Evolutionary conservation across 2,329 filamentous ascomycete genomes (phyloP), one percentile per base, ranked within the genome.

Genomic region (Drechslera avenae): DNA sequence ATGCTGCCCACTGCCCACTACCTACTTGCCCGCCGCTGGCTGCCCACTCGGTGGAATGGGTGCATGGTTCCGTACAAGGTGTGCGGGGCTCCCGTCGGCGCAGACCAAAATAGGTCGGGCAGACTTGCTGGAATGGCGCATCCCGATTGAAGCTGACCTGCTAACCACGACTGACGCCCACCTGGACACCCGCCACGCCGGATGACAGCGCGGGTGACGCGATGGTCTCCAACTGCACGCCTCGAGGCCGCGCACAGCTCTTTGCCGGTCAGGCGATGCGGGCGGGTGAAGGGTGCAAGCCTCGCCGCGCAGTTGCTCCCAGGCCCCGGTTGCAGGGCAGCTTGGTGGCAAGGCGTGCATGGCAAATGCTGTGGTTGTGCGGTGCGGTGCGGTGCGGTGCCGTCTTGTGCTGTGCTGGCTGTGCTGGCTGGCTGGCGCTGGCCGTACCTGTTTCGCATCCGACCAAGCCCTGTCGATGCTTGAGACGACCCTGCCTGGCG

Each of bases 181-280:
- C 26, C 26, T 28, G 26, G 10, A 10, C 26, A 28, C 61, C 68
- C 68, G 62, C 64, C 57, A 56, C 53, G 61, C 50, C 62, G 66
- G 67, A 64, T 67, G 64, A 66, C 63, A 68, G 65, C 56, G 60
- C 59, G 57, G 57, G 59, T 62, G 63, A 64, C 60, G 59, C 59
- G 58, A 66, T 63, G 61, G 50, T 54, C 37, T 8, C 45, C 56
- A 53, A 49, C 50, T 52, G 45, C 42, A 56, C 50, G 54, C 62
- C 58, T 52, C 50, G 36, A 51, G 46, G 47, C 26, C 26, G 26
- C 54, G 46, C 54, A 51, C 47, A 39, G 46, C 46, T 41, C 52
- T 46, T 59, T 50, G 42, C 62, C 52, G 48, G 56, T 59, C 60
- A 60, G 57, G 53, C 59, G 57, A 45, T 44, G 49, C 36, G 32